Evolutionary conservation across 805 yeast species (phyloP).

Genomic region (Starmerella vitae): DNA sequence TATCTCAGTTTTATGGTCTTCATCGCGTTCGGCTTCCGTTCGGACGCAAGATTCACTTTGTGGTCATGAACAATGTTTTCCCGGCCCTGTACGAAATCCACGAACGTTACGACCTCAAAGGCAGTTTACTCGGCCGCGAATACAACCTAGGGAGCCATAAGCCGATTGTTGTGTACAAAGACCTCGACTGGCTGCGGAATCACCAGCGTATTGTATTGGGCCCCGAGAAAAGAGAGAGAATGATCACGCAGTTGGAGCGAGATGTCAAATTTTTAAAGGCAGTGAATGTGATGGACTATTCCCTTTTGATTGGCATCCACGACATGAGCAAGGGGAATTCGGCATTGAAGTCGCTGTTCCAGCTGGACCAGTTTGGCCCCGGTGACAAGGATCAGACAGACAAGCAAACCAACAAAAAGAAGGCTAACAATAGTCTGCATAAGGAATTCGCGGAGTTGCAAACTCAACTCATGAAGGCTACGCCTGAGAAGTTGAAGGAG

Average conservation of each 20-base stretch:
- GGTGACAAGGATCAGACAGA: conserved; percentile 3
- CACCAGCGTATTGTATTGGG: conserved; percentile 60
- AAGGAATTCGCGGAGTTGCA: conserved; percentile 27
- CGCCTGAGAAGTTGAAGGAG: conserved; percentile 26
- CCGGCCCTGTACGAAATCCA: conserved; percentile 87
- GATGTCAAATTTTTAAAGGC: conserved; percentile 64
- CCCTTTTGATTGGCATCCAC: conserved; percentile 76
- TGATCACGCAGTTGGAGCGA: conserved; percentile 54
- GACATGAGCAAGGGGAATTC: conserved; percentile 51
- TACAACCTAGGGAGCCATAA: conserved; percentile 15
- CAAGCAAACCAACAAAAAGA: conserved; percentile 1
- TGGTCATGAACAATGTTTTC: conserved; percentile 93
- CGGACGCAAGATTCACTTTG: conserved; percentile 69
- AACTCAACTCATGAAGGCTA: conserved; percentile 24
- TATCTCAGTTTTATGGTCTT: conserved; percentile 92
- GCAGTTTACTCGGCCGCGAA: conserved; percentile 73
- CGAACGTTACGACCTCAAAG: conserved; percentile 78
- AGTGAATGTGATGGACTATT: conserved; percentile 90
- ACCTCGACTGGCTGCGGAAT: conserved; percentile 71
- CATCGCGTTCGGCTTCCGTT: conserved; percentile 87
- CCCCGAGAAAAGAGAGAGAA: conserved; percentile 45
- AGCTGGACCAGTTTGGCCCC: conserved; percentile 22
- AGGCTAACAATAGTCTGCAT: conserved; percentile 6
- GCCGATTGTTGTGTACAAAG: conserved; percentile 50
- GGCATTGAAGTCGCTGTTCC: conserved; percentile 19